Conservation (phyloP, 2,329 filamentous ascomycete genomes). For the Sporothrix globosa region DNA sequence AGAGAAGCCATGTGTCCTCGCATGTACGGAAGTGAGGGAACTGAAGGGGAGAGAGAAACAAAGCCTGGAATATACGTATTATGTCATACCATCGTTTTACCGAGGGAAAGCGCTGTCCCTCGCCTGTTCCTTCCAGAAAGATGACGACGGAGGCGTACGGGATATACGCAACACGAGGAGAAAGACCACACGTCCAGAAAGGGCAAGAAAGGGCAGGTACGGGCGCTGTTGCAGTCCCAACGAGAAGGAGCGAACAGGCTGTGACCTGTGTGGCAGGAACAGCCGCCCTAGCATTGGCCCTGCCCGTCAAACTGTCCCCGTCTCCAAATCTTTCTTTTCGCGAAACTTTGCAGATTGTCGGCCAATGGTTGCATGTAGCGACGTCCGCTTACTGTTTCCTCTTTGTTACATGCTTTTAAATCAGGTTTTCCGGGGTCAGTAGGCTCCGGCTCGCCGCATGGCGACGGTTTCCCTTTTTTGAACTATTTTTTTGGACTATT, state of each 20-base stretch:
- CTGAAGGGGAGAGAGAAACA: not conserved
- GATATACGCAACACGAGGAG: not conserved
- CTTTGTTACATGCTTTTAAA: too few relatives aligned
- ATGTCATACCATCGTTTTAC: conserved; percentile 3
- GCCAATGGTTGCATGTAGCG: not conserved
- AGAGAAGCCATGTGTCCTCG: not conserved
- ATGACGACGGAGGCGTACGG: not conserved
- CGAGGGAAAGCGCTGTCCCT: not conserved
- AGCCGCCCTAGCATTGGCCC: conserved; percentile 3
- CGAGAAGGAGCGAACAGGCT: not conserved
- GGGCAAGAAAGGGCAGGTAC: not conserved
- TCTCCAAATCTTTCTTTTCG: not conserved
- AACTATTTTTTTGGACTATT: not conserved
- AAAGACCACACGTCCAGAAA: not conserved
- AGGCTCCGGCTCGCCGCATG: not conserved
- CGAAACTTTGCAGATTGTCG: not conserved
- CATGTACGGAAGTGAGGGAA: not conserved
- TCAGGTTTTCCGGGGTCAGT: not conserved
- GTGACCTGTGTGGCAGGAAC: not conserved
- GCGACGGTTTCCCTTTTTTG: not conserved
- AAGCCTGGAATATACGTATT: too few relatives aligned
- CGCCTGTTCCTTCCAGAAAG: conserved; percentile 22
- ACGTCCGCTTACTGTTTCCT: conserved; percentile 6
- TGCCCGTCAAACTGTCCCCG: not conserved
- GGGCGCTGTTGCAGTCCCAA: not conserved